phyloP scores from a whole-genome alignment of 2,329 filamentous ascomycete genomes.

The Dothistroma septosporum region DNA sequence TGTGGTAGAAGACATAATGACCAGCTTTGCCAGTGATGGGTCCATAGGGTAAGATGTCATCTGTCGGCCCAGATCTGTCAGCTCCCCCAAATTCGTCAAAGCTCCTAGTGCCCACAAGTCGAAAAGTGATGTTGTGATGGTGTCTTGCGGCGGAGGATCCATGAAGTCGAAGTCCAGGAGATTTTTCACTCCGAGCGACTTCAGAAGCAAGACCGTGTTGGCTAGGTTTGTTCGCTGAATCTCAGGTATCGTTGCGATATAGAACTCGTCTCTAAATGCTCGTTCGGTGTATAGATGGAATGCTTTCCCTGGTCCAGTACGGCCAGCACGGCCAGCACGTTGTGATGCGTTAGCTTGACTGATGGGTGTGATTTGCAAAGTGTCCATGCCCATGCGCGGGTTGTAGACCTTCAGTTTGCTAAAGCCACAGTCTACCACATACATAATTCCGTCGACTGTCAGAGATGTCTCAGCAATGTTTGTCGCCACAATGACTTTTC shows the following conservation, averaged over 20 bases:
- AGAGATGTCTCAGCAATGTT: constrained; percentile 98
- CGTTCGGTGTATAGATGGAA: constrained; percentile 92
- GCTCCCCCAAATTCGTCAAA: constrained; percentile 85
- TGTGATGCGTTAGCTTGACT: constrained; percentile 95
- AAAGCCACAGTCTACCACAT: constrained; percentile 93
- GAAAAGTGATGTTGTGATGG: constrained; percentile 93
- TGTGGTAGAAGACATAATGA: constrained; percentile 71
- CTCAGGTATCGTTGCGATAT: constrained; percentile 94
- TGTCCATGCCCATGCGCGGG: constrained; percentile 98
- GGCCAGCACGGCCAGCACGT: constrained; percentile 84
- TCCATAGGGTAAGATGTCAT: constrained; percentile 99
- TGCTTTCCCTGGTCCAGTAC: constrained; percentile 91
- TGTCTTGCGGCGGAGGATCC: constrained; percentile 97
- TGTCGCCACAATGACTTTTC: constrained; percentile 96
- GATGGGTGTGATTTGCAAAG: constrained; percentile 93
- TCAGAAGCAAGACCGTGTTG: constrained; percentile 90
- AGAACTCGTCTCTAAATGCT: constrained; percentile 92
- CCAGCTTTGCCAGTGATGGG: constrained; percentile 85
- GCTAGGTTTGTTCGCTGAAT: constrained; percentile 95
- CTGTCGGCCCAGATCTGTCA: constrained; percentile 78
- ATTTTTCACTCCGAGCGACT: constrained; percentile 90
- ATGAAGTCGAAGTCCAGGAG: constrained; percentile 97
- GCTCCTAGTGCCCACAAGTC: constrained; percentile 95
- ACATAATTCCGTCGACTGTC: constrained; percentile 98
- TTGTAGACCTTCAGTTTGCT: constrained; percentile 99